A percentile compares a stretch with the other conserved stretches of the same genome.
Evolutionary conservation across 805 yeast genomes (phyloP).

Genomic region (Candida cerambycidarum): DNA sequence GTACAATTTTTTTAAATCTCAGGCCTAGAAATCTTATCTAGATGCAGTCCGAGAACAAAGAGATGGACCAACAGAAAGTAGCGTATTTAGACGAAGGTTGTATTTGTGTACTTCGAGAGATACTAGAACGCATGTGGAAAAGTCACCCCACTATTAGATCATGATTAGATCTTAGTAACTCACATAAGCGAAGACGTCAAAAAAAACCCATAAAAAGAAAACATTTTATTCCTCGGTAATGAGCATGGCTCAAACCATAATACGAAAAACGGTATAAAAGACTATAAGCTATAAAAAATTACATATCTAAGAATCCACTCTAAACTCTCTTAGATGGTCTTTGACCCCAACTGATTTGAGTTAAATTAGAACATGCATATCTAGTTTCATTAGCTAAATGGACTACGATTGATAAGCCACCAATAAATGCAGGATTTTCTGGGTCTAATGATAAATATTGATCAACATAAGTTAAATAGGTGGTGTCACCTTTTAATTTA

Average conservation of each 20-base stretch:
- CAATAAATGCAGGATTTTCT: constrained; percentile 27
- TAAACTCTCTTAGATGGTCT: neutral
- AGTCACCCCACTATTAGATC: too few relatives aligned
- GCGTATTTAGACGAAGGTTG: too few relatives aligned
- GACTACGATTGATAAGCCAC: constrained; percentile 36
- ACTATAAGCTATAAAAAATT: neutral
- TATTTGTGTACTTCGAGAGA: too few relatives aligned
- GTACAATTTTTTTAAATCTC: neutral
- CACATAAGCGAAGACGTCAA: too few relatives aligned
- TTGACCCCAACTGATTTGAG: constrained; percentile 13
- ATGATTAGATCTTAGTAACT: too few relatives aligned
- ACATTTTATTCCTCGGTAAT: neutral
- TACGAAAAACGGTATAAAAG: constrained; percentile 1
- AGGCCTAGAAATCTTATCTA: too few relatives aligned
- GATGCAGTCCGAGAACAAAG: too few relatives aligned
- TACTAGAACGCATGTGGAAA: too few relatives aligned
- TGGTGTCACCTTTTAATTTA: constrained; percentile 25
- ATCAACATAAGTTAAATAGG: constrained; percentile 24
- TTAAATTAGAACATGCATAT: constrained; percentile 41
- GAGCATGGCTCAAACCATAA: constrained; percentile 1
- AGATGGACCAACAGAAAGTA: too few relatives aligned
- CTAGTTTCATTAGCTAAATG: constrained; percentile 33
- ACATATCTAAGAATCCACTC: too few relatives aligned
- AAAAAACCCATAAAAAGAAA: too few relatives aligned
- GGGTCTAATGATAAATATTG: constrained; percentile 33